A percentile compares a stretch with the other conserved stretches of the same genome.
phyloP scores from a whole-genome alignment of 768 basidiomycete genomes.

The Boletales sp. region DNA sequence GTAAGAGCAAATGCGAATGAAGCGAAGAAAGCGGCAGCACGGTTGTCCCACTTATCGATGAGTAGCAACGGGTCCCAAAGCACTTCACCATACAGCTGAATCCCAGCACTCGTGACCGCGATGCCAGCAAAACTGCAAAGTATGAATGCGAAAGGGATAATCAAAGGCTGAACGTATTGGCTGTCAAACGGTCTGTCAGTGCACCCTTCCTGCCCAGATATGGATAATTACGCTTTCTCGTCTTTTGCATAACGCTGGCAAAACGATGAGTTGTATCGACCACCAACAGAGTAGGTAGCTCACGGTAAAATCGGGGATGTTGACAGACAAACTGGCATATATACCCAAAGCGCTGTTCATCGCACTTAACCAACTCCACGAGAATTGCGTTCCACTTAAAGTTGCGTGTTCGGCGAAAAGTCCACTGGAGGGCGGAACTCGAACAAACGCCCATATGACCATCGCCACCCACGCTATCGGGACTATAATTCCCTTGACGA shows the following conservation, averaged over 20 bases:
- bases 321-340: conserved; percentile 70
- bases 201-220: neutral
- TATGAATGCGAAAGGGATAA: conserved; percentile 81
- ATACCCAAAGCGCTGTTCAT: conserved; percentile 76
- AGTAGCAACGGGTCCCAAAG: conserved; percentile 76
- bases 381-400: conserved; percentile 51
- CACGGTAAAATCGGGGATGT: conserved; percentile 82
- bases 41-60: conserved; percentile 80
- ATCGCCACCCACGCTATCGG: conserved; percentile 66
- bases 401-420: conserved; percentile 51
- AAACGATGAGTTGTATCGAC: conserved; percentile 1
- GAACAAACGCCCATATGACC: conserved; percentile 74
- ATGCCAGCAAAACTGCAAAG: conserved; percentile 76
- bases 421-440: conserved; percentile 58
- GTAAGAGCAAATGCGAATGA: conserved; percentile 70
- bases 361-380: conserved; percentile 75
- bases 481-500: conserved; percentile 61
- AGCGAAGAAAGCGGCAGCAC: conserved; percentile 81
- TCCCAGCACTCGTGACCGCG: conserved; percentile 73
- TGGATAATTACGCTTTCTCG: conserved; percentile 50
- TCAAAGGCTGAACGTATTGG: conserved; percentile 68
- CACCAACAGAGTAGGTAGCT: neutral
- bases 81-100: conserved; percentile 63
- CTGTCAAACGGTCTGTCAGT: conserved; percentile 29
- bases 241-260: conserved; percentile 66